Evolutionary conservation across 164 flowering plant species (phyloP), one percentile per base, ranked within the genome.

Genomic region (Houttuynia cordata): DNA sequence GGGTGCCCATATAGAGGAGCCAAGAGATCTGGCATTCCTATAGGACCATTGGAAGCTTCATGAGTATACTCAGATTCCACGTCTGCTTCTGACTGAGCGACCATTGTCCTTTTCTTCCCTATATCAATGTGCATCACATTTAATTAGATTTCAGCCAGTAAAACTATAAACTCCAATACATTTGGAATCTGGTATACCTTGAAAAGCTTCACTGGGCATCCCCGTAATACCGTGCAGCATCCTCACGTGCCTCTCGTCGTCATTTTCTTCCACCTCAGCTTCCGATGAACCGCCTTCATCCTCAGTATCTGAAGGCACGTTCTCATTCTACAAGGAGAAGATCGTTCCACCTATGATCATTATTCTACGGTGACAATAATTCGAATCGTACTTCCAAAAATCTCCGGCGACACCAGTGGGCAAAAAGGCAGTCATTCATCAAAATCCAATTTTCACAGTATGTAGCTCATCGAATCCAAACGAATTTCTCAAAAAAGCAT

Each of bases 221-320:
- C 86, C 87, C 62, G 95, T 92, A 62, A 88, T 74, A 45, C 63
- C 81, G 60, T 92, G 77, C 69, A 91, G 70, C 93, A 91, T 79
- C 73, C 91, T 79, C 22, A 41, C 56, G 56, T 88, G 96, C 58
- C 81, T 78, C 57, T 62, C 83, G 22, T 76, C 75, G 57, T 85
- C 82, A 18, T 23, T 56, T 0, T 72, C 79, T n/a, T 49, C 56
- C 8, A 24, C 70, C 58, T 73, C 88, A 55, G 66, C 74, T 45
- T 56, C 74, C 34, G 45, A 59, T 19, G 61, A 58, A 14, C 18
- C 57, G 39, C 58, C 70, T 3, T 40, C 71, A n/a, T 62, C 75
- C 18, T 69, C 65, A 1, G 70, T 76, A 30, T 77, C 83, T 0
- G 97, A 86, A 10, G 60, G 60, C 45, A 91, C 70, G 70, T 86